A percentile compares a stretch with the other conserved stretches of the same genome.
Conservation (phyloP, 495 filamentous ascomycete genomes). For the Friedmanniomyces endolithicus region DNA sequence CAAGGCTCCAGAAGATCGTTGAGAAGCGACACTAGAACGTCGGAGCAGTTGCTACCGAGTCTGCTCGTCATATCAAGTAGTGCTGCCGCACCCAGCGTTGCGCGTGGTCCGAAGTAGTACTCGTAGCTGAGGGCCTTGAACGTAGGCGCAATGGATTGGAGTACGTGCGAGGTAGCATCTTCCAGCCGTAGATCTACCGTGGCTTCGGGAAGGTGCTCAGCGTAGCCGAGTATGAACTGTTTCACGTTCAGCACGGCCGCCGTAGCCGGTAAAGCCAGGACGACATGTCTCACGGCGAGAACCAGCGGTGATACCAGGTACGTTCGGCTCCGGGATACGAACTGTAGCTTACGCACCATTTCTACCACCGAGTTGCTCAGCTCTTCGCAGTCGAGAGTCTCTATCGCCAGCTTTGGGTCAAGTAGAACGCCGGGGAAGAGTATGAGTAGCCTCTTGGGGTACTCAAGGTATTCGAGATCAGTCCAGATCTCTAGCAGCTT, state of each 20-base stretch:
- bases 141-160: conserved; percentile 12
- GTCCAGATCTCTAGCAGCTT: conserved; percentile 28
- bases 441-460: conserved; percentile 23
- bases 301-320: conserved; percentile 26
- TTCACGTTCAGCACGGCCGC: conserved; percentile 18
- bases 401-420: conserved; percentile 16
- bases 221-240: conserved; percentile 23
- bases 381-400: not conserved
- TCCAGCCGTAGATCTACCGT: conserved; percentile 32
- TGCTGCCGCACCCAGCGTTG: conserved; percentile 31
- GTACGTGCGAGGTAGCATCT: conserved; percentile 18
- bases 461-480: conserved; percentile 31
- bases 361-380: conserved; percentile 1
- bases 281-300: conserved; percentile 20
- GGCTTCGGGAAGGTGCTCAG: conserved; percentile 24
- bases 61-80: conserved; percentile 34
- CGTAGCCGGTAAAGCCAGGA: conserved; percentile 9
- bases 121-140: conserved; percentile 23
- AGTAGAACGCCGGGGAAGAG: conserved; percentile 22
- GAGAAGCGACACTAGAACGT: conserved; percentile 22
- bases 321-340: conserved; percentile 18
- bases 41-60: conserved; percentile 20
- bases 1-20: conserved; percentile 30
- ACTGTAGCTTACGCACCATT: conserved; percentile 15
- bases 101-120: conserved; percentile 31